Conservation (phyloP, 169 alveolate genomes). For the Perkinsus olseni region DNA sequence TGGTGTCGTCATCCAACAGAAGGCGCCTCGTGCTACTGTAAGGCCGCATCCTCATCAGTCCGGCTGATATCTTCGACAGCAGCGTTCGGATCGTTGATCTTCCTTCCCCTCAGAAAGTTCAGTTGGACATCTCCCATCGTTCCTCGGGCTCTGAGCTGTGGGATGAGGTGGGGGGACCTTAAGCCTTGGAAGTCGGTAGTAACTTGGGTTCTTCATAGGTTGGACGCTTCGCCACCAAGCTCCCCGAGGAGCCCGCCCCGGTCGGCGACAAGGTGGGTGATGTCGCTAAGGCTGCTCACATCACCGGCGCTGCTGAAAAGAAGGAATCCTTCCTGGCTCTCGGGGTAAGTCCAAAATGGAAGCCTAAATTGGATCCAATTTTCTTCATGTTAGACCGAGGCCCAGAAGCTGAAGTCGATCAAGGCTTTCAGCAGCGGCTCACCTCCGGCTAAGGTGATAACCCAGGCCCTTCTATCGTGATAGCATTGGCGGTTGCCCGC, state of each 20-base stretch:
- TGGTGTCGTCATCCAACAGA: background rate
- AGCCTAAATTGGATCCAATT: background rate
- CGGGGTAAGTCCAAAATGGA: background rate
- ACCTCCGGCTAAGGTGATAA: background rate
- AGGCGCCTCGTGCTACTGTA: background rate
- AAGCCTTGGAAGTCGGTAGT: background rate
- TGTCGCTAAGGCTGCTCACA: background rate
- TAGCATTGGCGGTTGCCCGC: background rate
- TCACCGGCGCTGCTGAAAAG: background rate
- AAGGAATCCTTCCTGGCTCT: background rate
- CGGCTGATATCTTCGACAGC: too few species aligned
- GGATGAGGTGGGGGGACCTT: background rate
- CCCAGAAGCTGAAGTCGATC: background rate
- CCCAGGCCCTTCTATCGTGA: background rate
- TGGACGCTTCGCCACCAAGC: background rate
- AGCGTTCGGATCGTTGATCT: too few species aligned
- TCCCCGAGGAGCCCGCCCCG: background rate
- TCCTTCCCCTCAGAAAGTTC: background rate
- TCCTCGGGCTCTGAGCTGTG: background rate
- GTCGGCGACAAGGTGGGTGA: background rate
- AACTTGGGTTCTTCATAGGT: too few species aligned
- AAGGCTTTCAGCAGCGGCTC: background rate
- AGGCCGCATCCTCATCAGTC: too few species aligned
- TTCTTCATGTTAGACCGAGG: background rate
- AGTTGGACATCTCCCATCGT: background rate